These are phyloP conservation scores for Stachybotrys elegans DNA, from an alignment of 2,329 filamentous ascomycete species.

Conservation along the genomic window DNA sequence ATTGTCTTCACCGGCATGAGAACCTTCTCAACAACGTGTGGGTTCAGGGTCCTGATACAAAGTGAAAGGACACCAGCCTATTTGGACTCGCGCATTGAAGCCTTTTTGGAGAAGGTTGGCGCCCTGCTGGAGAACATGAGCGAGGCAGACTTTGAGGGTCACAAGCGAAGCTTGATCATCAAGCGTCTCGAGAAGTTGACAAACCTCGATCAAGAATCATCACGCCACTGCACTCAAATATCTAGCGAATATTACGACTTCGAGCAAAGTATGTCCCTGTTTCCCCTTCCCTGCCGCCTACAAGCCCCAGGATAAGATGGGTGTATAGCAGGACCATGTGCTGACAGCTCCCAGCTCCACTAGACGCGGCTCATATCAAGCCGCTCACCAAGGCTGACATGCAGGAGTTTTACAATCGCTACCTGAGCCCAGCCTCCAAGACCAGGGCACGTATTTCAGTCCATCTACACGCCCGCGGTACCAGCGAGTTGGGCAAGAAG, in stretches of 20 bases:
- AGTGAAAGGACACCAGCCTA: conserved; percentile 83
- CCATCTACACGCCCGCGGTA: conserved; percentile 72
- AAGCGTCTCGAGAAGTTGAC: conserved; percentile 87
- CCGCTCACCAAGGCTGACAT: conserved; percentile 74
- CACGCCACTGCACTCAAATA: conserved; percentile 80
- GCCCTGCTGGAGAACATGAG: conserved; percentile 68
- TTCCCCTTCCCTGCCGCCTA: neutral
- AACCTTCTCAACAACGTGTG: conserved; percentile 69
- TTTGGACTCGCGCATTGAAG: conserved; percentile 80
- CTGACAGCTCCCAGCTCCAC: conserved; percentile 49
- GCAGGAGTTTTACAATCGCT: conserved; percentile 69
- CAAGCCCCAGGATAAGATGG: neutral
- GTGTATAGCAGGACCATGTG: neutral
- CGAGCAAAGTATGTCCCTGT: conserved; percentile 59
- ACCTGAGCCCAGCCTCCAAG: conserved; percentile 69
- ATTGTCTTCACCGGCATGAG: conserved; percentile 83
- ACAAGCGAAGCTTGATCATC: conserved; percentile 85
- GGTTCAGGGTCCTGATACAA: conserved; percentile 87
- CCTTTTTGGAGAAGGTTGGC: conserved; percentile 68
- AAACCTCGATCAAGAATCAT: conserved; percentile 81
- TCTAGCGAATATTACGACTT: conserved; percentile 86
- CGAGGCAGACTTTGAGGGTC: conserved; percentile 78
- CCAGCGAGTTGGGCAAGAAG: conserved; percentile 39
- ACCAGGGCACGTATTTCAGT: conserved; percentile 78
- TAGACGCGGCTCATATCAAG: conserved; percentile 71